Percentiles rank a stretch among this genome's conserved stretches.
Evolutionary conservation across 805 yeast species (phyloP).

Genomic region (Soucietia sequanensis): DNA sequence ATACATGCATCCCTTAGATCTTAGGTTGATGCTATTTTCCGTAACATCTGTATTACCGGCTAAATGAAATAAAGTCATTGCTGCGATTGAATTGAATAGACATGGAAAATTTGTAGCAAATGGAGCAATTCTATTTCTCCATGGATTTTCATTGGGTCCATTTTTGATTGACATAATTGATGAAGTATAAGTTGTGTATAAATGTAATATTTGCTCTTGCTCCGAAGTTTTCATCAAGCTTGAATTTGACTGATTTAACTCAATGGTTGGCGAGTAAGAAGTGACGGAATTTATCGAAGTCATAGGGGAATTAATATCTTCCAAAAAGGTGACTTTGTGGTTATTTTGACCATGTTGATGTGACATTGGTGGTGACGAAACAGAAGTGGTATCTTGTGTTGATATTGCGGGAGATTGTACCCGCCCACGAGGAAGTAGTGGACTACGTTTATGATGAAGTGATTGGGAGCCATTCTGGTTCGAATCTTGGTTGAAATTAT

Average conservation of each 20-base stretch:
- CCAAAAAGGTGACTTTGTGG: background rate
- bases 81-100: slow-evolving; percentile 59
- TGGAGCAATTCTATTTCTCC: slow-evolving; percentile 60
- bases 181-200: slow-evolving; percentile 37
- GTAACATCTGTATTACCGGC: slow-evolving; percentile 39
- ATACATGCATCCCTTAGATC: slow-evolving; percentile 52
- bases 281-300: slow-evolving; percentile 1
- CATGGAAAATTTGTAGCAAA: slow-evolving; percentile 55
- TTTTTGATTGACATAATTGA: slow-evolving; percentile 60
- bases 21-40: slow-evolving; percentile 40
- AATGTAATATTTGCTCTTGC: slow-evolving; percentile 33
- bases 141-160: slow-evolving; percentile 66
- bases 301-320: background rate
- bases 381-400: no score
- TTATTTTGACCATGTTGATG: no score
- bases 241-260: slow-evolving; percentile 3
- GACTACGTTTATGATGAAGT: no score
- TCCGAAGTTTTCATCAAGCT: slow-evolving; percentile 26
- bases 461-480: no score
- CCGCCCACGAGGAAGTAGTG: no score
- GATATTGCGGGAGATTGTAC: no score
- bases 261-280: background rate
- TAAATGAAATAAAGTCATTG: slow-evolving; percentile 64
- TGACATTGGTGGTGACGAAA: no score
- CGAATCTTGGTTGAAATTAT: no score